These are phyloP conservation scores for Cyclocybe cylindracea DNA, from an alignment of 768 basidiomycete genomes.

Conservation along the genomic window DNA sequence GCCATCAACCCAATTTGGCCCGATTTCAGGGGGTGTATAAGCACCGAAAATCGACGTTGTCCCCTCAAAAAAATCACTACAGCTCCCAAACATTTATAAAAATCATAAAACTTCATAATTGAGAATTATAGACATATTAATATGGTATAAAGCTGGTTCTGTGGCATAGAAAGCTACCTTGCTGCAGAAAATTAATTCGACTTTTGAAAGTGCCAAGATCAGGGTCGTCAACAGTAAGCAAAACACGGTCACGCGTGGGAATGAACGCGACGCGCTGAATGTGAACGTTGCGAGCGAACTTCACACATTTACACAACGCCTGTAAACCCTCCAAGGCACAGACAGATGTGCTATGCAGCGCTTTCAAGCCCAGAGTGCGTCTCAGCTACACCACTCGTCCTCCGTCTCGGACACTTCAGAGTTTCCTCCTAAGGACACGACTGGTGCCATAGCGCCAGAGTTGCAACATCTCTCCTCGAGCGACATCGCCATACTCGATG, in stretches of 20 bases:
- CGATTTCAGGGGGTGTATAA: no score
- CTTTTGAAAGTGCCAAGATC: not conserved
- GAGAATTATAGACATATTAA: no score
- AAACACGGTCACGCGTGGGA: slow-evolving; percentile 25
- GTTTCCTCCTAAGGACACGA: slow-evolving; percentile 31
- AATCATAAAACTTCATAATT: no score
- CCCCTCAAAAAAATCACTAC: no score
- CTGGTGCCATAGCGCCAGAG: slow-evolving; percentile 46
- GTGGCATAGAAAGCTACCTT: no score
- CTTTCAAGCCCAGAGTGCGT: slow-evolving; percentile 49
- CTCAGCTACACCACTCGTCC: slow-evolving; percentile 43
- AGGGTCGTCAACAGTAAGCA: not conserved
- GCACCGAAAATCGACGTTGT: no score
- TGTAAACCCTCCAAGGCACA: not conserved
- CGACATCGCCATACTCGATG: slow-evolving; percentile 75
- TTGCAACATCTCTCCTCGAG: slow-evolving; percentile 48
- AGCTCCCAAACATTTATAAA: no score
- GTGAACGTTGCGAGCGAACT: not conserved
- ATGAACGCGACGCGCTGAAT: slow-evolving; percentile 12
- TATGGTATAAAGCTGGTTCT: not conserved
- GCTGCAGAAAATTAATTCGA: no score
- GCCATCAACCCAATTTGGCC: no score
- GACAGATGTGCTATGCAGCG: slow-evolving; percentile 34
- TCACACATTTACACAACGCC: not conserved
- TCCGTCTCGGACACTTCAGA: slow-evolving; percentile 21